Conservation (phyloP, 2,329 filamentous ascomycete genomes). For the Colletotrichum spinosum region DNA sequence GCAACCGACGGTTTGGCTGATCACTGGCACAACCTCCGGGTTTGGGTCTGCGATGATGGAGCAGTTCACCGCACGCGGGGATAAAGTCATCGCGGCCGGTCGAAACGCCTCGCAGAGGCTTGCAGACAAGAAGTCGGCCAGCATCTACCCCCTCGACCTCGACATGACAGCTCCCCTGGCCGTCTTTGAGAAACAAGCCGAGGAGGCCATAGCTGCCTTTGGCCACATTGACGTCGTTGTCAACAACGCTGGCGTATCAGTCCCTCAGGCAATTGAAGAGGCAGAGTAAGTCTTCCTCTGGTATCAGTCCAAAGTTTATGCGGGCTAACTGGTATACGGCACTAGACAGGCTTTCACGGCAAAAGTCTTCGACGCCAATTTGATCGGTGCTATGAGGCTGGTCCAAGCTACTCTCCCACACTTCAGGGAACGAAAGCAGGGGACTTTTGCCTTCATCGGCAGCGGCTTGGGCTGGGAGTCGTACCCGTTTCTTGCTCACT, state of each 20-base stretch:
- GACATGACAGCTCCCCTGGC: slow-evolving; percentile 42
- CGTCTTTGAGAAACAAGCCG: slow-evolving; percentile 51
- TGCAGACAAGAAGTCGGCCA: slow-evolving; percentile 47
- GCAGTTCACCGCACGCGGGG: slow-evolving; percentile 55
- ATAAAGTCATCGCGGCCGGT: slow-evolving; percentile 59
- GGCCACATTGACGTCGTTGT: slow-evolving; percentile 53
- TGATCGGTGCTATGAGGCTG: slow-evolving; percentile 43
- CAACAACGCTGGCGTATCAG: slow-evolving; percentile 39
- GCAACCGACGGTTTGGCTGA: slow-evolving; percentile 46
- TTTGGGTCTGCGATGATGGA: slow-evolving; percentile 47
- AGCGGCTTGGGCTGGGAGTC: slow-evolving; percentile 36
- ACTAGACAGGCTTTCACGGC: slow-evolving; percentile 43
- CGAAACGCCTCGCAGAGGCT: slow-evolving; percentile 59
- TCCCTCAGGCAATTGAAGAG: slow-evolving; percentile 45
- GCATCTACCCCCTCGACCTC: slow-evolving; percentile 52
- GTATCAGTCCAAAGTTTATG: neutral
- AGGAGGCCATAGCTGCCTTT: slow-evolving; percentile 52
- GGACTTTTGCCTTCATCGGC: slow-evolving; percentile 45
- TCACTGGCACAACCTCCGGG: slow-evolving; percentile 48
- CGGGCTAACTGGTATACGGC: neutral
- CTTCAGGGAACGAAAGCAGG: slow-evolving; percentile 42
- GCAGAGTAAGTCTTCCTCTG: slow-evolving; percentile 42
- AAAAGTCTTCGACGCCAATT: slow-evolving; percentile 44
- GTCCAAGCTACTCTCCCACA: slow-evolving; percentile 44
- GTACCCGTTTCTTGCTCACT: slow-evolving; percentile 42